A percentile compares a stretch with the other conserved stretches of the same genome.
Evolutionary conservation across 345 rosid genomes (phyloP).

Genomic region (Lumnitzera littorea): DNA sequence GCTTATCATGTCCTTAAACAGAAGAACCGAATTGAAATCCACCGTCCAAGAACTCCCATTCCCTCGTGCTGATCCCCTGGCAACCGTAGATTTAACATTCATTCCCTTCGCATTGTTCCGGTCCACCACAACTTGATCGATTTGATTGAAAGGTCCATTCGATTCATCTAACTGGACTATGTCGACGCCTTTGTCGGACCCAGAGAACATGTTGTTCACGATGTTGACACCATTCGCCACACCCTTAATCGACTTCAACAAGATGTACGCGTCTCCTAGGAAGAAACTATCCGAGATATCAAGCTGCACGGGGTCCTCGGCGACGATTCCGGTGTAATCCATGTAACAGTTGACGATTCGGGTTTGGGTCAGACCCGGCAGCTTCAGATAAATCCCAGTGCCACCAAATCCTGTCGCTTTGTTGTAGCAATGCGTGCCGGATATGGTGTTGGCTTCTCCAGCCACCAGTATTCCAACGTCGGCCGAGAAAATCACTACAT

Average conservation of each 20-base stretch:
- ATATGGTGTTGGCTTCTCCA: slow-evolving; percentile 62
- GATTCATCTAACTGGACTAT: slow-evolving; percentile 65
- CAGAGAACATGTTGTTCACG: slow-evolving; percentile 81
- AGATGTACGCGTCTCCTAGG: slow-evolving; percentile 54
- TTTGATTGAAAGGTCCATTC: slow-evolving; percentile 28
- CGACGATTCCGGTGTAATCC: slow-evolving; percentile 78
- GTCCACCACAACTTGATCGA: slow-evolving; percentile 64
- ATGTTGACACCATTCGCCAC: slow-evolving; percentile 48
- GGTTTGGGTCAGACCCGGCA: slow-evolving; percentile 67
- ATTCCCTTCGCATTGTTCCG: slow-evolving; percentile 71
- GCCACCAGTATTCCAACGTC: slow-evolving; percentile 53
- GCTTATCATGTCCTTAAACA: slow-evolving; percentile 60
- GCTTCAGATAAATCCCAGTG: slow-evolving; percentile 69
- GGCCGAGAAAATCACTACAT: slow-evolving; percentile 83
- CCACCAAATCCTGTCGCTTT: slow-evolving; percentile 91
- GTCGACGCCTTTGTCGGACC: slow-evolving; percentile 40
- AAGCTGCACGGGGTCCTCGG: slow-evolving; percentile 83
- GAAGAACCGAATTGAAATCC: slow-evolving; percentile 46
- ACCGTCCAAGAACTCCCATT: slow-evolving; percentile 67
- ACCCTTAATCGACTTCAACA: slow-evolving; percentile 57
- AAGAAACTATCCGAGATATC: slow-evolving; percentile 55
- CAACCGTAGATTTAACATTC: slow-evolving; percentile 54
- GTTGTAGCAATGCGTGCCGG: slow-evolving; percentile 90
- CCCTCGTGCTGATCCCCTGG: slow-evolving; percentile 38
- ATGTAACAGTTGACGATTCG: slow-evolving; percentile 75